Percentiles rank a stretch among this genome's conserved stretches.
These are phyloP conservation scores for Boletellus ananas DNA, from an alignment of 768 basidiomycete species.

Conservation along the genomic window DNA sequence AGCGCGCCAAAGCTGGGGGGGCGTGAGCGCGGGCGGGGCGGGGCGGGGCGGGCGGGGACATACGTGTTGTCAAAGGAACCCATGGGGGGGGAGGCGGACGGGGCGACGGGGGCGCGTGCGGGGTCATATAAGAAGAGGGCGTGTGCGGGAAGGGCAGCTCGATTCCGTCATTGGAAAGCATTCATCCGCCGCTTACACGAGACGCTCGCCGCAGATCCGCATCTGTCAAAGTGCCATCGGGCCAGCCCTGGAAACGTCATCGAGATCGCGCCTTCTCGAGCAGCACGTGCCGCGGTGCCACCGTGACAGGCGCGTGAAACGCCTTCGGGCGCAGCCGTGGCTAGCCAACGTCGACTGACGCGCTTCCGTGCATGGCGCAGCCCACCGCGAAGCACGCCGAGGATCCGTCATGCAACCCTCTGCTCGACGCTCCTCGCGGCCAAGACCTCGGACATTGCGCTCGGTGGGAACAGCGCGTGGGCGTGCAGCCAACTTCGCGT, in stretches of 20 bases:
- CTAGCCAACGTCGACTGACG: background rate
- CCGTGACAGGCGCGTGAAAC: background rate
- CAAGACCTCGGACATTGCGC: background rate
- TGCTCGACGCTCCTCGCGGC: no score
- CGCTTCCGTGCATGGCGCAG: background rate
- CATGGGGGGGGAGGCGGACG: slow-evolving; percentile 10
- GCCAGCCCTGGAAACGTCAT: slow-evolving; percentile 4
- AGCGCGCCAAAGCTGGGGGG: slow-evolving; percentile 48
- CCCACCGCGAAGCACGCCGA: background rate
- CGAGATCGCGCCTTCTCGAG: background rate
- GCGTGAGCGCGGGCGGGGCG: background rate
- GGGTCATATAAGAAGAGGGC: background rate
- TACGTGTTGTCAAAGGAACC: slow-evolving; percentile 38
- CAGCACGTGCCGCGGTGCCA: background rate
- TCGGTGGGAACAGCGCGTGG: no score
- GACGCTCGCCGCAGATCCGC: slow-evolving; percentile 11
- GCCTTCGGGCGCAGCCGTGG: background rate
- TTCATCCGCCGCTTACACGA: slow-evolving; percentile 22
- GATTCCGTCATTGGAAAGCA: slow-evolving; percentile 23
- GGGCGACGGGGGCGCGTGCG: background rate
- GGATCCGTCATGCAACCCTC: no score
- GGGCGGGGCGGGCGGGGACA: slow-evolving; percentile 10
- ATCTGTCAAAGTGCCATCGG: slow-evolving; percentile 14
- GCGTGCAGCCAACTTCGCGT: no score
- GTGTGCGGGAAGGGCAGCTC: slow-evolving; percentile 15